A percentile compares a stretch with the other conserved stretches of the same genome.
These are phyloP conservation scores for Eucalyptus viminalis DNA, from an alignment of 345 rosid genomes.

Conservation along the genomic window DNA sequence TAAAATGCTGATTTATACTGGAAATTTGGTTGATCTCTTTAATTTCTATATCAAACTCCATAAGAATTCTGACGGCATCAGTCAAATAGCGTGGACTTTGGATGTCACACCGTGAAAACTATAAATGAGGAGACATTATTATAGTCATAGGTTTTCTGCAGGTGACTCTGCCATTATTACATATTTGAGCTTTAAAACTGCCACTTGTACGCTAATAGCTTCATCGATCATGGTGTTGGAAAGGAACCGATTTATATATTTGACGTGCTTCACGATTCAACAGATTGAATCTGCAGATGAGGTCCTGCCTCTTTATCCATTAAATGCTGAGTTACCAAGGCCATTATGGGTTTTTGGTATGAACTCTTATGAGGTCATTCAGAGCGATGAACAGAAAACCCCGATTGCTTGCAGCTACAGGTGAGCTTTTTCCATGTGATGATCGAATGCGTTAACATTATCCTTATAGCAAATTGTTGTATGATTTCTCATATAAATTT, in stretches of 20 bases:
- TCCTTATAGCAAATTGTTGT: background rate
- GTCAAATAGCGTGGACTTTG: background rate
- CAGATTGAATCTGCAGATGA: conserved; percentile 60
- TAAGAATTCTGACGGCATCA: background rate
- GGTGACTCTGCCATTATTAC: background rate
- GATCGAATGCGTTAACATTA: background rate
- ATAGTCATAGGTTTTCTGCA: background rate
- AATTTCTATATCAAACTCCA: background rate
- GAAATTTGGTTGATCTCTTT: background rate
- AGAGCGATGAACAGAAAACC: conserved; percentile 39
- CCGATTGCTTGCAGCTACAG: conserved; percentile 78
- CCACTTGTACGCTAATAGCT: background rate
- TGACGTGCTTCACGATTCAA: background rate
- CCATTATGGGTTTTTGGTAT: conserved; percentile 81
- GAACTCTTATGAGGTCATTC: conserved; percentile 65
- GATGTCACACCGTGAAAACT: background rate
- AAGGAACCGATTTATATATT: background rate
- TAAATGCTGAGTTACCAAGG: conserved; percentile 78
- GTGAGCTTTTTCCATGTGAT: conserved; percentile 8
- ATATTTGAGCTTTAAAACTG: background rate
- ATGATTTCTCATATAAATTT: background rate
- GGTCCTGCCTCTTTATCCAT: conserved; percentile 40
- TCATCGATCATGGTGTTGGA: background rate
- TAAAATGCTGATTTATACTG: background rate
- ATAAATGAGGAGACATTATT: background rate